Evolutionary conservation across 768 basidiomycete species (phyloP).

Genomic region (Calocybe cyanea): DNA sequence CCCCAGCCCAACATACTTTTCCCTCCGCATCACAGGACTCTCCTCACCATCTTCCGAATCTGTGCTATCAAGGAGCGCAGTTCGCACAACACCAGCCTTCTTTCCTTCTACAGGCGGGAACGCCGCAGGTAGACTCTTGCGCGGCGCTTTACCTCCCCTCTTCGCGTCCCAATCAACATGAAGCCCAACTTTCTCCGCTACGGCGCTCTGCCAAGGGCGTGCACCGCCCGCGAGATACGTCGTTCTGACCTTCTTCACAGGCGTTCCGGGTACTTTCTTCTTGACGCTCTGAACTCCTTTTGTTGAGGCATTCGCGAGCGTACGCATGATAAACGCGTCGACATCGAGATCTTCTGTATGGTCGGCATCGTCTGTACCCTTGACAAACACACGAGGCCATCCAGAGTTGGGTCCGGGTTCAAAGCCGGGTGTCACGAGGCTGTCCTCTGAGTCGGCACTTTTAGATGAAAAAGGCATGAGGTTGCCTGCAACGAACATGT

Average conservation of each 20-base stretch:
- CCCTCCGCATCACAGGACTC: conserved; percentile 58
- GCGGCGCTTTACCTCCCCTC: conserved; percentile 43
- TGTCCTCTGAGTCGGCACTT: conserved; percentile 61
- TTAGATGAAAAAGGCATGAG: conserved; percentile 57
- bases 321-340: conserved; percentile 70
- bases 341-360: conserved; percentile 37
- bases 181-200: conserved; percentile 62
- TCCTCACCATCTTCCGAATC: conserved; percentile 66
- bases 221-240: conserved; percentile 50
- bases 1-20: conserved; percentile 61
- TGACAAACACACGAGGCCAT: conserved; percentile 56
- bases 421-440: conserved; percentile 66
- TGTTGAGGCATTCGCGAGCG: conserved; percentile 55
- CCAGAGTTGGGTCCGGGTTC: conserved; percentile 51
- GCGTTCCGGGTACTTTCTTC: conserved; percentile 71
- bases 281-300: conserved; percentile 39
- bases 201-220: conserved; percentile 79
- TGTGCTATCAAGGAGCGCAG: conserved; percentile 36
- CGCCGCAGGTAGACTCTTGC: conserved; percentile 75
- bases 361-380: conserved; percentile 36
- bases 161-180: conserved; percentile 43
- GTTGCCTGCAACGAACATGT: conserved; percentile 18
- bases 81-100: conserved; percentile 22
- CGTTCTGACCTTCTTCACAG: conserved; percentile 72
- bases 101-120: conserved; percentile 45